Evolutionary conservation across 2,329 filamentous ascomycete species (phyloP).

Genomic region (Stagonosporopsis vannaccii): DNA sequence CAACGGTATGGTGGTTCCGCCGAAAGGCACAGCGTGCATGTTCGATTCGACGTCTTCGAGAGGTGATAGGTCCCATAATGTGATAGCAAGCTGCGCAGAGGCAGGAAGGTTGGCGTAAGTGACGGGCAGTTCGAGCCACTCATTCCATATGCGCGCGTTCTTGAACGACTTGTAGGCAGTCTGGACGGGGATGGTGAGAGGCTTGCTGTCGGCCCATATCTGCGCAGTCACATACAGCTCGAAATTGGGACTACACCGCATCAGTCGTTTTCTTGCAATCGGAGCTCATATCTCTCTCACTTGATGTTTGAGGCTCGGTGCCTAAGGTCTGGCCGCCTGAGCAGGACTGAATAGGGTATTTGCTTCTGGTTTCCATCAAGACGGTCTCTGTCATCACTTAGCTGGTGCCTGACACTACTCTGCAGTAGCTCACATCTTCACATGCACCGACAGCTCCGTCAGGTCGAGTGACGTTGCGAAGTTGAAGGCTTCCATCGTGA

Average conservation of each 20-base stretch:
- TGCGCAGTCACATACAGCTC: conserved; percentile 94
- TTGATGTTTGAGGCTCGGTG: conserved; percentile 87
- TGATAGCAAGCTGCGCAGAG: conserved; percentile 87
- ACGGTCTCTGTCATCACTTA: conserved; percentile 64
- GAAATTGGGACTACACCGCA: conserved; percentile 69
- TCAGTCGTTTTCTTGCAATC: conserved; percentile 6
- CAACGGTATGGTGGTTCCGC: conserved; percentile 88
- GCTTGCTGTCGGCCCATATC: conserved; percentile 95
- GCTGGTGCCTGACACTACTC: conserved; percentile 4
- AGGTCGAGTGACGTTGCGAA: conserved; percentile 90
- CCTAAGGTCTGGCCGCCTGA: conserved; percentile 79
- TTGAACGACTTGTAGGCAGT: conserved; percentile 94
- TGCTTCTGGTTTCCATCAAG: conserved; percentile 81
- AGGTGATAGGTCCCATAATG: conserved; percentile 92
- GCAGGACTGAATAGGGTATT: conserved; percentile 76
- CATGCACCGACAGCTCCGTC: conserved; percentile 68
- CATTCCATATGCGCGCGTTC: conserved; percentile 79
- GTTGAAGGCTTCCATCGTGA: conserved; percentile 87
- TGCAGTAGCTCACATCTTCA: conserved; percentile 64
- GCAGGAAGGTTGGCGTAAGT: conserved; percentile 81
- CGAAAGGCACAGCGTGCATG: conserved; percentile 87
- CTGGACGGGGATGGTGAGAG: conserved; percentile 87
- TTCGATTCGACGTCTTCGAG: conserved; percentile 73
- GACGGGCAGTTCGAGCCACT: conserved; percentile 91
- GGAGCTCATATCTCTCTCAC: conserved; percentile 50